Evolutionary conservation across 2,329 filamentous ascomycete genomes (phyloP), one percentile per base, ranked within the genome.

Genomic region (Trichoderma guizhouense): DNA sequence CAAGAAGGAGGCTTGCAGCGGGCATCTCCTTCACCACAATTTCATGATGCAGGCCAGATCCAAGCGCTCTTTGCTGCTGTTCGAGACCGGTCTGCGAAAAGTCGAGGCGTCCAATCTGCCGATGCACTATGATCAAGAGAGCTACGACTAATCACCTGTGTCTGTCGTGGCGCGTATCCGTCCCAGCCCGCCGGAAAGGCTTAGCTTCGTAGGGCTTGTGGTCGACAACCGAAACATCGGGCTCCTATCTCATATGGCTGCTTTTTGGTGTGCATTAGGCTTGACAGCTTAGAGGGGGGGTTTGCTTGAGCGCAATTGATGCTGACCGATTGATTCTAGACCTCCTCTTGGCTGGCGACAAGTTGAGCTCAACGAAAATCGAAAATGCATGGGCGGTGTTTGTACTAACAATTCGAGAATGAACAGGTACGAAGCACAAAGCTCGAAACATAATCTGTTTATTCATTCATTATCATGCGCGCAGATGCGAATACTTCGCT

Each of bases 141-240:
- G n/a, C 47, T 24, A 32, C 32, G 58, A 43, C 24, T 36, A 53
- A 24, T 21, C 11, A 21, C 11, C 47, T 47, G 55, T 53, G 26
- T 34, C 28, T 34, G 5, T 43, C 3, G 57, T 61, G 66, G 66
- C 66, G 66, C 12, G 28, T 61, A 69, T 69, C 66, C 57, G 66
- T 61, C 57, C 66, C 66, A 69, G 55, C 57, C 66, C 55, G 57
- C 32, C 36, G 65, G 65, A 47, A 68, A 68, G 39, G 57, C 55
- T 69, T 69, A 69, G 66, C 66, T 61, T 53, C 66, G 66, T 69
- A 69, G 57, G 66, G 66, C 66, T 69, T 58, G 55, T 61, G 66
- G 66, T 39, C 18, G 57, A 69, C 26, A 53, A 8, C 57, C 66
- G 39, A 61, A 58, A 18, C 60, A 15, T 30, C 34, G 58, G 57